Percentiles rank a stretch among this genome's conserved stretches.
Evolutionary conservation across 2,329 filamentous ascomycete genomes (phyloP).

Genomic region (Sclerotinia borealis): DNA sequence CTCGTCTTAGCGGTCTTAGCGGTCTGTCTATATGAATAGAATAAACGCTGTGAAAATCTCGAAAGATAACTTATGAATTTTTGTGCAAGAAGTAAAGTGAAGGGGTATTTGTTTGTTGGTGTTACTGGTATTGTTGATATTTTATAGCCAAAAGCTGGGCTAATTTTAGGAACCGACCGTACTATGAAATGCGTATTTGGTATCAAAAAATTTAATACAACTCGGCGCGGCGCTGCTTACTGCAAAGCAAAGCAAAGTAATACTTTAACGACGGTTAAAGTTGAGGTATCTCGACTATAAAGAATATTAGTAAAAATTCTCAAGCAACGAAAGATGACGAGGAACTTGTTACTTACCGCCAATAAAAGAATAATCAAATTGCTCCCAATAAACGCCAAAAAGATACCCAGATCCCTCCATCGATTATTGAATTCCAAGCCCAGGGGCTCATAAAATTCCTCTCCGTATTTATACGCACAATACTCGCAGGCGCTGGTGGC

Average conservation of each 20-base stretch:
- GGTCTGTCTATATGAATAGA: too few species aligned
- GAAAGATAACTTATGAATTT: too few species aligned
- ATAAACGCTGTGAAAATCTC: too few species aligned
- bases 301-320: conserved; percentile 13
- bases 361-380: conserved; percentile 64
- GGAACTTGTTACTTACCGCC: conserved; percentile 31
- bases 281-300: conserved; percentile 37
- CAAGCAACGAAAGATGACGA: background rate
- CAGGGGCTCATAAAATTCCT: conserved; percentile 70
- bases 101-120: too few species aligned
- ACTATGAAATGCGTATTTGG: background rate
- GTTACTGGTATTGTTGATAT: too few species aligned
- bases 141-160: too few species aligned
- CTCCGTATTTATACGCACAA: conserved; percentile 73
- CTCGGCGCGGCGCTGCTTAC: too few species aligned
- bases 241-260: background rate
- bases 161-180: too few species aligned
- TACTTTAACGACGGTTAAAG: conserved; percentile 38
- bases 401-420: conserved; percentile 81
- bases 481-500: conserved; percentile 66
- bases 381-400: conserved; percentile 66
- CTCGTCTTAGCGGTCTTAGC: too few species aligned
- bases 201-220: background rate
- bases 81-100: too few species aligned
- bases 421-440: conserved; percentile 60